Evolutionary conservation across 306 rosid genomes (phyloP), one percentile per base, ranked within the genome.

Genomic region (Crotalaria pallida): DNA sequence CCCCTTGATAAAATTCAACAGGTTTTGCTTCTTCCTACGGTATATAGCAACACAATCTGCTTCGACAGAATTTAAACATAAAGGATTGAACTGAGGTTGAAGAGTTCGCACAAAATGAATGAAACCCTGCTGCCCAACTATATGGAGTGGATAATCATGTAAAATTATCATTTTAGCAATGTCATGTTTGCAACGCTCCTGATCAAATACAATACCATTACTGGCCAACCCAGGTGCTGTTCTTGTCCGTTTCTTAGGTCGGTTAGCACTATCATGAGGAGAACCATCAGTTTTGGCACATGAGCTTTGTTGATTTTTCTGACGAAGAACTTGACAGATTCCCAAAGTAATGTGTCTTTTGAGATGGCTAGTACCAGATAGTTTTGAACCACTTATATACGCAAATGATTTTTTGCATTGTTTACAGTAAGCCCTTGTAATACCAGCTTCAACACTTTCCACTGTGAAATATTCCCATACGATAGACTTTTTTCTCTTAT

Each of bases 381-480:
- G 57, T 87, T 87, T 93, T 67, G 89, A 84, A 43, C 92, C 89
- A 50, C 82, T 85, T 36, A 93, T 85, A 76, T 93, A 93, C 48
- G 96, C 84, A 84, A 88, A 93, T 12, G 93, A 82, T 56, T 84
- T 90, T 11, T 76, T 85, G 86, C 97, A 90, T 58, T 84, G 96
- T 27, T 90, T 90, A 73, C 94, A 90, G 79, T 74, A 85, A 18
- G 97, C 98, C 77, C 70, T 87, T 23, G 70, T 55, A 73, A 84
- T 77, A 49, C 89, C 96, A 67, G 81, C 88, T 62, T 74, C 90
- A 63, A 83, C 81, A 57, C 85, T 78, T 83, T 85, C 84, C 12
- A 88, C 76, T 8, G 90, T 87, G 75, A 93, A 93, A 75, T 93
- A 80, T 33, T 93, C 96, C 96, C 98, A 90, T 53, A 93, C 98